Percentiles rank a stretch among this genome's conserved stretches.
phyloP scores from a whole-genome alignment of 2,329 filamentous ascomycete species.

The Fusarium begoniae region DNA sequence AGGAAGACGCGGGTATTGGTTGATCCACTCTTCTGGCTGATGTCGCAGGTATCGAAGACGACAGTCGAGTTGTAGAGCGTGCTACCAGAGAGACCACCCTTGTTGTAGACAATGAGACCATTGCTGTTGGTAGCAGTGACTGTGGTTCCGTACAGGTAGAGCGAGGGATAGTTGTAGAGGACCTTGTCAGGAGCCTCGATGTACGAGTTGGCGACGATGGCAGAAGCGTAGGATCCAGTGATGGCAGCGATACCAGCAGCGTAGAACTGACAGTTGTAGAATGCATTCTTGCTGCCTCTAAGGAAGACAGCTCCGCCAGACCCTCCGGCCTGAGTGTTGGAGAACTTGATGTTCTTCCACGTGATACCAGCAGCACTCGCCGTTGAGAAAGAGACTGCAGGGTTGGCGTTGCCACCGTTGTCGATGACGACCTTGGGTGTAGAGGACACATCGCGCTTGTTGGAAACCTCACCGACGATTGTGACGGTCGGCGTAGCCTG shows the following conservation, averaged over 20 bases:
- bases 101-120: conserved; percentile 48
- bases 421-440: conserved; percentile 18
- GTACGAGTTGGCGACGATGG: conserved; percentile 55
- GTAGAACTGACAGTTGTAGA: conserved; percentile 55
- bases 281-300: conserved; percentile 28
- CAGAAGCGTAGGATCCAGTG: conserved; percentile 44
- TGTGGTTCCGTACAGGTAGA: conserved; percentile 55
- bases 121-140: conserved; percentile 50
- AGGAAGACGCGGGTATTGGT: conserved; percentile 53
- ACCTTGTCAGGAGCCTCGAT: conserved; percentile 55
- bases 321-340: conserved; percentile 10
- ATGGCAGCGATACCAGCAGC: conserved; percentile 47
- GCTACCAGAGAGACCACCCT: conserved; percentile 44
- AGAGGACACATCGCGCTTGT: conserved; percentile 40
- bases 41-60: conserved; percentile 51
- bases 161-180: conserved; percentile 51
- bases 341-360: conserved; percentile 35
- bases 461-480: conserved; percentile 49
- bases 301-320: conserved; percentile 14
- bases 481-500: conserved; percentile 53
- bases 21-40: conserved; percentile 43
- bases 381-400: conserved; percentile 14
- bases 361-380: conserved; percentile 3
- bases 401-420: conserved; percentile 4
- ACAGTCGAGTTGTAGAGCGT: conserved; percentile 51